phyloP scores from a whole-genome alignment of 805 yeast species.

The Scheffersomyces stipitis region DNA sequence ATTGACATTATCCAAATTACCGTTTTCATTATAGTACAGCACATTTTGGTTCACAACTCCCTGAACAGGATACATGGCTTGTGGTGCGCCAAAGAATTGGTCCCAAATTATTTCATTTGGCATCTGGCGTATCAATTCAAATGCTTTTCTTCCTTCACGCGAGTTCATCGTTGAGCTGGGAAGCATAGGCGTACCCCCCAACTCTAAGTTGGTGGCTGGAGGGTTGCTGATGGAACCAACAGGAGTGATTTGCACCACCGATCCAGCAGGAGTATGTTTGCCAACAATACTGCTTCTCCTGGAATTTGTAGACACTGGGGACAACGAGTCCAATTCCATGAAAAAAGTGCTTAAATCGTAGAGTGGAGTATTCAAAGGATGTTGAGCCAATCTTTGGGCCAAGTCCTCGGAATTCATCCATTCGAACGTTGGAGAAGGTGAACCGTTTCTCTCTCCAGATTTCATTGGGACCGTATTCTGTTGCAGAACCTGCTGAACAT shows the following conservation, averaged over 20 bases:
- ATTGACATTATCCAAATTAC: neutral
- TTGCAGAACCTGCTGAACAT: neutral
- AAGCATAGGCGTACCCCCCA: neutral
- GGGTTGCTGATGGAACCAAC: neutral
- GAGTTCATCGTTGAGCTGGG: constrained; percentile 6
- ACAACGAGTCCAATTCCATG: constrained; percentile 42
- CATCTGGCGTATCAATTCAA: constrained; percentile 61
- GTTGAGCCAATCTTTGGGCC: neutral
- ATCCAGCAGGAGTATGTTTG: neutral
- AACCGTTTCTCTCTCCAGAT: too few species aligned
- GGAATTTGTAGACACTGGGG: constrained; percentile 11
- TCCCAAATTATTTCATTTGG: constrained; percentile 72
- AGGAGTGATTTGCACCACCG: neutral
- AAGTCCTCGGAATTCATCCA: constrained; percentile 18
- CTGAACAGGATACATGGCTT: neutral
- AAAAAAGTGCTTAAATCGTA: constrained; percentile 46
- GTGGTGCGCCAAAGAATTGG: constrained; percentile 47
- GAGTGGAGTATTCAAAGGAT: neutral
- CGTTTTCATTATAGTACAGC: neutral
- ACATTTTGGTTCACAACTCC: neutral
- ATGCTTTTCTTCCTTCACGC: constrained; percentile 55
- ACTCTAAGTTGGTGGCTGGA: neutral
- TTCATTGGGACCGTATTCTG: neutral
- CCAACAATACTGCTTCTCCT: neutral
- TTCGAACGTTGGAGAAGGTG: constrained; percentile 16